These are phyloP conservation scores for Thielaviopsis euricoi DNA, from an alignment of 2,329 filamentous ascomycete species.

Conservation along the genomic window DNA sequence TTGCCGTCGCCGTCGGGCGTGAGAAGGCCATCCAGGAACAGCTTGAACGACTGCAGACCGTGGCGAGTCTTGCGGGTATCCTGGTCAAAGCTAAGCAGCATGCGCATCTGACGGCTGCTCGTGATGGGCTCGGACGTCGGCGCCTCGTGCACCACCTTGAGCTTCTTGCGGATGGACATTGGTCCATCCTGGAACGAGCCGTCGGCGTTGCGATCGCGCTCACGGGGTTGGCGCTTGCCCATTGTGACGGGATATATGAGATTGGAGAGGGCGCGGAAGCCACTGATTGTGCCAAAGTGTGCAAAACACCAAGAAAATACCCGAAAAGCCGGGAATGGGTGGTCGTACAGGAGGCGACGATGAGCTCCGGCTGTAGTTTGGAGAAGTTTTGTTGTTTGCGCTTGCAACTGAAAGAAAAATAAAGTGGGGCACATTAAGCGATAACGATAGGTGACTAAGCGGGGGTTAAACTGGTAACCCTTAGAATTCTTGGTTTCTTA, in stretches of 20 bases:
- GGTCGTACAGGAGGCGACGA: neutral
- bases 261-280: neutral
- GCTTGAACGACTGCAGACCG: conserved; percentile 53
- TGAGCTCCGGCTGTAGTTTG: neutral
- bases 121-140: conserved; percentile 45
- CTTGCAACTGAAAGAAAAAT: conserved; percentile 7
- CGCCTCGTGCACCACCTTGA: conserved; percentile 38
- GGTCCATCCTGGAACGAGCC: conserved; percentile 19
- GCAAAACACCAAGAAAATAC: neutral
- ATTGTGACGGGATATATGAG: conserved; percentile 18
- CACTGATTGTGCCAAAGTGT: neutral
- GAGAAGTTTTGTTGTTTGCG: conserved; percentile 7
- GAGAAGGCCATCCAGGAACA: conserved; percentile 50
- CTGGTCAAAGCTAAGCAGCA: conserved; percentile 55
- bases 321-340: neutral
- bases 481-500: neutral
- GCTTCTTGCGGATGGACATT: conserved; percentile 27
- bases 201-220: conserved; percentile 23
- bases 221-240: conserved; percentile 28
- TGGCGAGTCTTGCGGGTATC: conserved; percentile 51
- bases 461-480: neutral
- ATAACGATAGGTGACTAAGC: conserved; percentile 11
- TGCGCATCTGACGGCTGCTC: conserved; percentile 48
- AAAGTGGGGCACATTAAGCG: conserved; percentile 4
- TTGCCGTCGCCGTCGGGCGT: conserved; percentile 28